Evolutionary conservation across 768 basidiomycete genomes (phyloP).

Genomic region (Epithele typhae): DNA sequence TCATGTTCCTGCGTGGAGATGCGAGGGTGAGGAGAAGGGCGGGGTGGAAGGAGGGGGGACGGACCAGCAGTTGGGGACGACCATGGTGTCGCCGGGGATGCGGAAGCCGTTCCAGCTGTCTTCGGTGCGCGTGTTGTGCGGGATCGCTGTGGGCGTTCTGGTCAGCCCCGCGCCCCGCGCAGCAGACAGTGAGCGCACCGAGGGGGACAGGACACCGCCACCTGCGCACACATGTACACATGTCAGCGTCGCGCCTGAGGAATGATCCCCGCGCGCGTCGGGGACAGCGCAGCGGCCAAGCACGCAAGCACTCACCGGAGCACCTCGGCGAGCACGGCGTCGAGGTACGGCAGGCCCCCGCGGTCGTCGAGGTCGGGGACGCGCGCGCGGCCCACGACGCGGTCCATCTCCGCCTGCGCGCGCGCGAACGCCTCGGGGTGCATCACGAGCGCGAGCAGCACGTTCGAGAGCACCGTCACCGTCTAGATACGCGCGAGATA

Average conservation of each 20-base stretch:
- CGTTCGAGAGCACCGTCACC: no score
- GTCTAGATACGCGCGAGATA: no score
- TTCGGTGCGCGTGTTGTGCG: slow-evolving; percentile 21
- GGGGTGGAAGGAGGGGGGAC: background rate
- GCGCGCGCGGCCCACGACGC: slow-evolving; percentile 36
- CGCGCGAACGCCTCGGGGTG: slow-evolving; percentile 35
- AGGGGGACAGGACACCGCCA: slow-evolving; percentile 17
- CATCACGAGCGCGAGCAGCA: slow-evolving; percentile 37
- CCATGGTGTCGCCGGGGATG: slow-evolving; percentile 19
- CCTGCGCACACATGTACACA: no score
- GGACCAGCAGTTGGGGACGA: slow-evolving; percentile 22
- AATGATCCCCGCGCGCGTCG: background rate
- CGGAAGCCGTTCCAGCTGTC: slow-evolving; percentile 16
- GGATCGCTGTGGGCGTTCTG: slow-evolving; percentile 10
- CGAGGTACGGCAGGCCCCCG: slow-evolving; percentile 36
- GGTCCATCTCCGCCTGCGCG: slow-evolving; percentile 42
- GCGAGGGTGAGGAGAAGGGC: background rate
- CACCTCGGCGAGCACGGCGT: slow-evolving; percentile 36
- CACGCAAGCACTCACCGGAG: slow-evolving; percentile 12
- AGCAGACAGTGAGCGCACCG: no score
- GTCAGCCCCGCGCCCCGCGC: background rate
- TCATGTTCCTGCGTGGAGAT: slow-evolving; percentile 23
- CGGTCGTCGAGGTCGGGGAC: slow-evolving; percentile 38
- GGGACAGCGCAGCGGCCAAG: background rate
- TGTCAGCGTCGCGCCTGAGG: no score